Evolutionary conservation across 345 rosid species (phyloP).

Genomic region (Arabis hirsuta): DNA sequence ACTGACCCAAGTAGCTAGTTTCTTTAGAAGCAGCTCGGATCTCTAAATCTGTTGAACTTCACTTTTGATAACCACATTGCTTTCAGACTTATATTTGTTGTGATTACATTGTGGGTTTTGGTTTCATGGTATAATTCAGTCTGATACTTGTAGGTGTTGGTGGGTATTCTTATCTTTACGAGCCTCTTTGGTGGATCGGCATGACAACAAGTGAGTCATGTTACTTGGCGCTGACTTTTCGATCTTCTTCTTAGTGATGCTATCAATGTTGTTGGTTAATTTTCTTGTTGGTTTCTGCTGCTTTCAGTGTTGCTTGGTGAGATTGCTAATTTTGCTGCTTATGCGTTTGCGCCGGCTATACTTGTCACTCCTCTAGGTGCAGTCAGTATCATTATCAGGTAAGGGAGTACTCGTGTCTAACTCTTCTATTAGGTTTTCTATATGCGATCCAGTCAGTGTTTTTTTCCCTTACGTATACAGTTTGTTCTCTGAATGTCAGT

Average conservation of each 20-base stretch:
- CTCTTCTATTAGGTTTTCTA: background rate
- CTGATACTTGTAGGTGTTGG: conserved; percentile 65
- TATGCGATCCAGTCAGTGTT: background rate
- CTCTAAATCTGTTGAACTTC: background rate
- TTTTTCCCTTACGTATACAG: background rate
- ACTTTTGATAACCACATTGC: no score
- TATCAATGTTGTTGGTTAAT: background rate
- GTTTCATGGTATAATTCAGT: background rate
- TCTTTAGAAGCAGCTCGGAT: background rate
- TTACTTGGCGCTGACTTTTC: background rate
- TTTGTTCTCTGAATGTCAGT: conserved; percentile 55
- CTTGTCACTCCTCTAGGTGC: conserved; percentile 98
- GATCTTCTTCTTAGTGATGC: background rate
- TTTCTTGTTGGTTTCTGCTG: conserved; percentile 3
- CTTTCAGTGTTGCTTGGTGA: conserved; percentile 90
- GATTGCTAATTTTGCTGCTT: conserved; percentile 95
- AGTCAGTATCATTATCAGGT: conserved; percentile 93
- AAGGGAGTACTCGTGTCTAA: background rate
- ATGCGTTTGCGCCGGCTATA: conserved; percentile 98
- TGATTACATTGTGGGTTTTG: conserved; percentile 1
- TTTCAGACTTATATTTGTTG: no score
- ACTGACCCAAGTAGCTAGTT: background rate
- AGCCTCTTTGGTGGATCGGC: conserved; percentile 99
- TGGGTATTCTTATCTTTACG: conserved; percentile 90
- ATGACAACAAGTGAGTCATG: conserved; percentile 91